phyloP scores from a whole-genome alignment of 495 filamentous ascomycete genomes.

The Schizothecium vesticola region DNA sequence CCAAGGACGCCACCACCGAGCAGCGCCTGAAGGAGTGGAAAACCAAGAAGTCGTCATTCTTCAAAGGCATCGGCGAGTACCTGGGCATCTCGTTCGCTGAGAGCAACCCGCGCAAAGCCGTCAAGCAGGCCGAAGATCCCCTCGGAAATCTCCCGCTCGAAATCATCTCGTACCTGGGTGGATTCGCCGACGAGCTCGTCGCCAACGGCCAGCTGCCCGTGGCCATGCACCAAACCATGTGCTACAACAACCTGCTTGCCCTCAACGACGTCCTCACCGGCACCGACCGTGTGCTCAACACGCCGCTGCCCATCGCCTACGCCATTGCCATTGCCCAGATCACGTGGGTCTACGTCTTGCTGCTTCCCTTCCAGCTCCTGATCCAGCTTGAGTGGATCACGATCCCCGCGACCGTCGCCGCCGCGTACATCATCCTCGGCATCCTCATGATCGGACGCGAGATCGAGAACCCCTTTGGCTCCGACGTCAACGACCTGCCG shows the following conservation, averaged over 20 bases:
- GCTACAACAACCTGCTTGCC: conserved; percentile 48
- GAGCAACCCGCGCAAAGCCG: conserved; percentile 65
- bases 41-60: conserved; percentile 39
- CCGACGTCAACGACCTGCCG: conserved; percentile 82
- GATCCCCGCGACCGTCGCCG: conserved; percentile 75
- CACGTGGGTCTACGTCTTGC: conserved; percentile 77
- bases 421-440: conserved; percentile 86
- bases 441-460: conserved; percentile 79
- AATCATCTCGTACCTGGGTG: conserved; percentile 65
- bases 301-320: conserved; percentile 80
- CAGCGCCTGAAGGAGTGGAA: conserved; percentile 38
- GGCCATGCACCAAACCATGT: conserved; percentile 45
- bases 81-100: conserved; percentile 65
- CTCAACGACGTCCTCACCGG: conserved; percentile 71
- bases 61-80: conserved; percentile 62
- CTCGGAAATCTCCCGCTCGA: conserved; percentile 75
- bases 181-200: conserved; percentile 55
- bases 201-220: conserved; percentile 51
- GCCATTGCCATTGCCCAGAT: conserved; percentile 81
- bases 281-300: conserved; percentile 77
- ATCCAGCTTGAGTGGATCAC: conserved; percentile 61
- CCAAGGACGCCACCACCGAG: conserved; percentile 57
- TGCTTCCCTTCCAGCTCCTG: conserved; percentile 81
- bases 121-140: conserved; percentile 58
- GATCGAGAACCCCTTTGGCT: conserved; percentile 85